phyloP scores from a whole-genome alignment of 768 basidiomycete species.

The Suillus clintonianus region DNA sequence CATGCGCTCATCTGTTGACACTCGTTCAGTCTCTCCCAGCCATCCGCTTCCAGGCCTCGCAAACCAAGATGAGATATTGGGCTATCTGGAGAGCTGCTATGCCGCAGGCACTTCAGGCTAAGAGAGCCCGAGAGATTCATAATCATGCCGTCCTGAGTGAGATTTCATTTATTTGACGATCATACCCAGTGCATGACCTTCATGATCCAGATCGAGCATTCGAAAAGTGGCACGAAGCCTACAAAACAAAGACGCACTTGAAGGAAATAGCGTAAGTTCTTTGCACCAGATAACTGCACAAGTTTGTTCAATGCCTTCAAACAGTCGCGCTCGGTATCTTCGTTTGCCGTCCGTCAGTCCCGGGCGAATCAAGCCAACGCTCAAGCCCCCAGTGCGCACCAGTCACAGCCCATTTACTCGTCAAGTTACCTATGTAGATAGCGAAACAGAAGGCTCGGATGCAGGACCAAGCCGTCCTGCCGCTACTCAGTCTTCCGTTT shows the following conservation, averaged over 20 bases:
- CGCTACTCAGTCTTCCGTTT: constrained; percentile 25
- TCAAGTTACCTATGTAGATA: constrained; percentile 24
- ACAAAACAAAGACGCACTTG: constrained; percentile 69
- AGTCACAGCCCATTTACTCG: constrained; percentile 33
- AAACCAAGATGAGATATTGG: constrained; percentile 64
- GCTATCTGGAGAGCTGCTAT: constrained; percentile 66
- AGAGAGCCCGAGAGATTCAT: constrained; percentile 65
- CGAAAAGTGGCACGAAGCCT: constrained; percentile 66
- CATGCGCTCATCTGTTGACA: constrained; percentile 8
- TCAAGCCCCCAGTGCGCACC: constrained; percentile 30
- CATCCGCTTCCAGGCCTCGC: constrained; percentile 69
- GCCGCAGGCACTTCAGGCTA: constrained; percentile 67
- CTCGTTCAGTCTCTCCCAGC: constrained; percentile 71
- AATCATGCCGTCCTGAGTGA: constrained; percentile 57
- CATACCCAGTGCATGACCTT: neutral
- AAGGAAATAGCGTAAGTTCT: constrained; percentile 81
- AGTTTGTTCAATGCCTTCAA: constrained; percentile 10
- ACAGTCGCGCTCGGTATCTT: constrained; percentile 79
- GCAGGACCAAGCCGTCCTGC: constrained; percentile 23
- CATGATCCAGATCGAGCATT: constrained; percentile 48
- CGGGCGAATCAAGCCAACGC: constrained; percentile 29
- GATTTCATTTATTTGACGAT: constrained; percentile 27
- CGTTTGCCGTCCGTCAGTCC: constrained; percentile 63
- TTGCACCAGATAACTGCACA: constrained; percentile 7
- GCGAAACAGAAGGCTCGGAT: constrained; percentile 35